Base-by-base conservation (phyloP, 1,284 basidiomycete genomes). In the Cerioporus squamosus region DNA sequence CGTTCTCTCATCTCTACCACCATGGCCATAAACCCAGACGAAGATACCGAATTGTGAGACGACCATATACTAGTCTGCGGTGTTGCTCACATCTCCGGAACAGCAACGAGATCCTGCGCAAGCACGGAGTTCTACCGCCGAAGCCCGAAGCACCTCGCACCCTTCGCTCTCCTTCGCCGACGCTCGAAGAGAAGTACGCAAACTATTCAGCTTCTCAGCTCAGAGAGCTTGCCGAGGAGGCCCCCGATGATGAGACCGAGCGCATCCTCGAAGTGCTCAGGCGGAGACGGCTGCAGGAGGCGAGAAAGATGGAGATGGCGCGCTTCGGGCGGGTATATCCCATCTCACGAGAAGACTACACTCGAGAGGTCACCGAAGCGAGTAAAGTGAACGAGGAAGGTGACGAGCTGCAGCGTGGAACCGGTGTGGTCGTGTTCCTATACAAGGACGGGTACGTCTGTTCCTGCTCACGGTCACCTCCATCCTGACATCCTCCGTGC, bases 291-390 rank as follows among this genome's bases (percentile, higher is more conserved):
- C 70, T 95, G 45, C 81, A 79, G 62, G 84, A 95, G 68, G 80
- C 81, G 53, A 77, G 76, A 29, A 83, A 86, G 57, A 78, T 84
- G 59, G 83, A 83, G 67, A 83, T 79, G 59, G 88, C 87, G 9
- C 84, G 88, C 54, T 98, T 95, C 71, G 95, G 97, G 20, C 78
- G 87, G 45, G 85, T 98, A 49, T 92, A 91, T 74, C 95, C 95
- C 2, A 97, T 99, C 61, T 87, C 87, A 29, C 80, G 97, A 63
- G 94, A 95, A 18, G 96, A 98, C 72, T 99, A 98, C 74, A 97
- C 93, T 33, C 81, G 91, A 51, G 94, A 98, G 70, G 93, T 99
- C 17, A 98, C 96, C 0, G 95, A 98, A 58, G 94, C 93, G 1
- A 97, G 95, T 73, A 86, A 84, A 63, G 72, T 85, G 3, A 79